phyloP scores from a whole-genome alignment of 1,139 yeast genomes.

The Geotrichum restrictum region DNA sequence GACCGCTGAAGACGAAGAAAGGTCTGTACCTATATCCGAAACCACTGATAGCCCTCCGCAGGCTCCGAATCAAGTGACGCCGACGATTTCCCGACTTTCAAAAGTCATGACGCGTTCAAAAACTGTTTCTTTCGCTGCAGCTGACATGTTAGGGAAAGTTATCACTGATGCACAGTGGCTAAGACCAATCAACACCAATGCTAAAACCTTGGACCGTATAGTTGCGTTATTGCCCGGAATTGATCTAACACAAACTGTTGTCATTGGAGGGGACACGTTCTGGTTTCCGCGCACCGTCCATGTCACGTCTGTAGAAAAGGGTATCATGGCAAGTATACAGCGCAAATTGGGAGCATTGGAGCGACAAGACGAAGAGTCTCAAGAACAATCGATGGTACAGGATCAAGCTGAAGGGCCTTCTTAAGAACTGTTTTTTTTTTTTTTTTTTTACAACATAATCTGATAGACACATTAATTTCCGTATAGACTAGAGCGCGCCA shows the following conservation, averaged over 20 bases:
- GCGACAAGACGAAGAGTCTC: not conserved
- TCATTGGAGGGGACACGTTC: constrained; percentile 6
- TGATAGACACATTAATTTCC: too few species aligned
- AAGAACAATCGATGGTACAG: too few species aligned
- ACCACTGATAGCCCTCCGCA: not conserved
- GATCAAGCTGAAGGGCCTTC: too few species aligned
- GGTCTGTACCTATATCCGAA: too few species aligned
- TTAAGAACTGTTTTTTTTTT: too few species aligned
- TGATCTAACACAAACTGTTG: constrained; percentile 7
- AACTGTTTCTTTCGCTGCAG: not conserved
- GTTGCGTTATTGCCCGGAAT: not conserved
- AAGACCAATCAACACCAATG: not conserved
- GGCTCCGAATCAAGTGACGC: not conserved
- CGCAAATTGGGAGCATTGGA: constrained; percentile 6
- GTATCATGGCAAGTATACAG: constrained; percentile 14
- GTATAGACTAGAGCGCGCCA: too few species aligned
- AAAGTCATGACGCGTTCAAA: not conserved
- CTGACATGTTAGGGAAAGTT: not conserved
- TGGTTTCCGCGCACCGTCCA: constrained; percentile 8
- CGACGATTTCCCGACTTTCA: not conserved
- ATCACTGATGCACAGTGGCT: not conserved
- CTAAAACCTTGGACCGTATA: not conserved
- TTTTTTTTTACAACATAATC: too few species aligned
- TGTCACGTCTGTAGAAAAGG: constrained; percentile 10
- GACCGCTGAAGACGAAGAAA: too few species aligned